Evolutionary conservation across 768 basidiomycete genomes (phyloP), one percentile per base, ranked within the genome.

Genomic region (Cyclocybe aegerita): DNA sequence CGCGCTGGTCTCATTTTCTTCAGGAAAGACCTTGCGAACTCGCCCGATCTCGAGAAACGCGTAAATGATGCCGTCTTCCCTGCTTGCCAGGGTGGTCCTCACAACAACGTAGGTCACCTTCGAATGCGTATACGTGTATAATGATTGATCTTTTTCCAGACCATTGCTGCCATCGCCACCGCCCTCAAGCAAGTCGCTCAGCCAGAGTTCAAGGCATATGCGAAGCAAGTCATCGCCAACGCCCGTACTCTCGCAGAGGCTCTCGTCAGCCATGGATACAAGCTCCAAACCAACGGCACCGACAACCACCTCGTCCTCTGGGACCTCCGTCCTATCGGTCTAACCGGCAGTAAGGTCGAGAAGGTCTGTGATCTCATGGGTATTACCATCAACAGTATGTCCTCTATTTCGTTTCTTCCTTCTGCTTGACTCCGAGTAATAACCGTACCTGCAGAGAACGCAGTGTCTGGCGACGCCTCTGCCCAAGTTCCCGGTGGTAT

Each of bases 1-100:
- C 88, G 97, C 59, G 97, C 96, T 44, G 97, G 97, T 68, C 76
- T 99, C 55, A 90, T 99, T 76, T 99, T 99, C 82, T 99, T 96
- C 86, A 83, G 90, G 70, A 97, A 88, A 72, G 93, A 96, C 67
- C 83, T 85, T 60, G 82, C 89, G 64, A 79, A 85, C 52, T 72
- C 83, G 23, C 73, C 82, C 61, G 96, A 98, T 60, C 82, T 99
- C 39, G 97, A 98, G 80, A 93, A 93, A 71, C 89, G 95, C 50
- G 85, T 99, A 62, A 98, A 98, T 68, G 91, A 96, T 37, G 95
- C 97, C 43, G 96, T 99, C 56, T 99, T 99, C 86, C 97, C 97
- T 50, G 96, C 97, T 33, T 98, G 97, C 81, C 97, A 98, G 74
- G 97, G 97, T 71, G 97, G 96, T 43, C 97, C 96, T 39, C 97